Base-by-base conservation (phyloP, 192 early-diverging fungal genomes). In the Spinellus fusiger region DNA sequence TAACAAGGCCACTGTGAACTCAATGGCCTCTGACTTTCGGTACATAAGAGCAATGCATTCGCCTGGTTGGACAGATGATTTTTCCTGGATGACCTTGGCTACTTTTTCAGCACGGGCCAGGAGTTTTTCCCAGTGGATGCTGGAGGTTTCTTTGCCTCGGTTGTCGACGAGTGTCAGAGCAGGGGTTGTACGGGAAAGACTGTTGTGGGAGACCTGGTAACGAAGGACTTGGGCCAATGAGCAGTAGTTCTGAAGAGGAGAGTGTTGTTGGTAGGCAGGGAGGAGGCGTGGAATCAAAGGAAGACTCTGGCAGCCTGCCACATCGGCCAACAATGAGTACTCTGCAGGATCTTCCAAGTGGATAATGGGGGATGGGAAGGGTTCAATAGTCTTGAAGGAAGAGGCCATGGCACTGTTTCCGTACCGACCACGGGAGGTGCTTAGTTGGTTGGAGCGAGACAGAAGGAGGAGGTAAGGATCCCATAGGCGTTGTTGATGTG, bases 1-100 rank as follows among this genome's bases (percentile, higher is more conserved):
- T 61, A 83, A 87, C 49, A 94, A 64, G 9, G 88, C 86, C 6
- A 82, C 85, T n/a, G 92, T 64, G 64, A 87, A 91, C n/a, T 94
- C 92, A 49, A 90, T 63, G 34, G 88, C 79, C 64, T 94, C 92
- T 33, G 78, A 78, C 65, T 89, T 91, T 37, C 87, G 81, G 70
- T 88, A 94, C 26, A 94, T 77, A 20, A 94, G 72, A 2, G 89
- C 89, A 3, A 93, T 83, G 5, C 84, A 76, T 47, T 85, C 86
- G 6, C 90, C 91, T 13, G 74, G 66, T n/a, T 59, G 62, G 25
- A 90, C 44, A 23, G 76, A 76, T 56, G 78, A 72, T 55, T 83
- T 82, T 49, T 87, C 80, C 31, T 77, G 80, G 49, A 94, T 80
- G 23, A 81, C 66, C 59, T 84, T 79, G 9, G 86, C 82, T 4